phyloP scores from a whole-genome alignment of 306 rosid genomes.

The Carpinus fangiana region DNA sequence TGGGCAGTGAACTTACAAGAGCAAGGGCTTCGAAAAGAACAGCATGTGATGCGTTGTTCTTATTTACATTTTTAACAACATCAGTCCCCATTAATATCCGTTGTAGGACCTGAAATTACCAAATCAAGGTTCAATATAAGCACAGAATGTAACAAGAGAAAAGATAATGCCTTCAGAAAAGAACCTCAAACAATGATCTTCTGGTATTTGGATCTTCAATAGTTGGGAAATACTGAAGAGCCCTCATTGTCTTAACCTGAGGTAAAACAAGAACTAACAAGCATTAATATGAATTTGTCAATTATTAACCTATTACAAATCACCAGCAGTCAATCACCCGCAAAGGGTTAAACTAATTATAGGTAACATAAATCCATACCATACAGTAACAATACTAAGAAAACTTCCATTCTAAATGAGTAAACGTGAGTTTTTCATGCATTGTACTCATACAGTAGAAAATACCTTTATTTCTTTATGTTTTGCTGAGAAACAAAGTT shows the following conservation, averaged over 20 bases:
- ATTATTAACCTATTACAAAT: constrained; percentile 5
- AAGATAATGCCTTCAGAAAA: constrained; percentile 15
- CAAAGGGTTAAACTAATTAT: neutral
- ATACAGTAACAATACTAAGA: neutral
- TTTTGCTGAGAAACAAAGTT: neutral
- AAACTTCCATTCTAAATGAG: neutral
- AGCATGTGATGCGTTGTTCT: constrained; percentile 98
- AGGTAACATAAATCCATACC: neutral
- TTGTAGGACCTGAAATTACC: constrained; percentile 84
- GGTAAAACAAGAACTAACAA: constrained; percentile 28
- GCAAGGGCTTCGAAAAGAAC: constrained; percentile 99
- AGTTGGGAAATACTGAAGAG: constrained; percentile 93
- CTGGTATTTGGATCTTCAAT: constrained; percentile 98
- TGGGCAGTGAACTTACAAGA: constrained; percentile 59
- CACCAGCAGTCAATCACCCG: neutral
- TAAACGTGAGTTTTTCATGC: neutral
- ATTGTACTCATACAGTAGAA: neutral
- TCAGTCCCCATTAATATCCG: constrained; percentile 98
- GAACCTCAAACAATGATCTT: constrained; percentile 95
- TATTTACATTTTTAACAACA: constrained; percentile 98
- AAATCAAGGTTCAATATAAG: constrained; percentile 34
- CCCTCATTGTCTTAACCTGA: constrained; percentile 98
- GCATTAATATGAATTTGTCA: constrained; percentile 19
- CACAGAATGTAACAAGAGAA: constrained; percentile 1
- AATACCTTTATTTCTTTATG: neutral